Base-by-base conservation (phyloP, 331 rosid species). In the Dryas integrifolia region DNA sequence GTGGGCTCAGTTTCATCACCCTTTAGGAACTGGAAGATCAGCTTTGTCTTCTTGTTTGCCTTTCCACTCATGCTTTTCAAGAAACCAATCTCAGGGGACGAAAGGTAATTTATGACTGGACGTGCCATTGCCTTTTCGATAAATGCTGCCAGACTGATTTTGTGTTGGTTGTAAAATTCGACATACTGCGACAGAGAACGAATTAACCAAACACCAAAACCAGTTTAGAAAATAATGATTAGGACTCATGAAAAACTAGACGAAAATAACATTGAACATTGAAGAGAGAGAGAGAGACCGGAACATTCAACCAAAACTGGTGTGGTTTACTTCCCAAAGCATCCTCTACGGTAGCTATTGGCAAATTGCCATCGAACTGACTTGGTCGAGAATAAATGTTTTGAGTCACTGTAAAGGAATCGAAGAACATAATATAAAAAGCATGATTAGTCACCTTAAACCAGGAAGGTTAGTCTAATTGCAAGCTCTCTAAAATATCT, bases 51-150 rank as follows among this genome's bases (percentile, higher is more conserved):
- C 77, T 64, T 81, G 82, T 72, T 76, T 77, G 80, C 62, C 58
- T 74, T 79, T 63, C 82, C 87, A 10, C 4, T 67, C 18, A 91
- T 59, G 64, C 81, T 13, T 73, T 80, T 95, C 88, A 95, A 77
- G 88, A 95, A 88, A 9, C 87, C 86, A n/a, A 89, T 83, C 76
- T 95, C 98, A 3, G 97, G 65, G 55, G 89, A 85, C 30, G 98
- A 95, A 65, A 95, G 58, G 79, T 74, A 85, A 56, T 72, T 84
- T 80, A 92, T 58, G 0, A 4, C 30, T 40, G 70, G 13, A 7
- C 0, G 0, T 39, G 3, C 74, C 77, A 81, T 0, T 13, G 82
- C 46, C 3, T 74, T 82, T 9, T 82, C 73, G 58, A 88, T 72
- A 63, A 9, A 80, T 6, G 82, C 75, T 35, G 26, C 52, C 30